Evolutionary conservation across 768 basidiomycete genomes (phyloP).

Genomic region (Rhodotorula graminis): DNA sequence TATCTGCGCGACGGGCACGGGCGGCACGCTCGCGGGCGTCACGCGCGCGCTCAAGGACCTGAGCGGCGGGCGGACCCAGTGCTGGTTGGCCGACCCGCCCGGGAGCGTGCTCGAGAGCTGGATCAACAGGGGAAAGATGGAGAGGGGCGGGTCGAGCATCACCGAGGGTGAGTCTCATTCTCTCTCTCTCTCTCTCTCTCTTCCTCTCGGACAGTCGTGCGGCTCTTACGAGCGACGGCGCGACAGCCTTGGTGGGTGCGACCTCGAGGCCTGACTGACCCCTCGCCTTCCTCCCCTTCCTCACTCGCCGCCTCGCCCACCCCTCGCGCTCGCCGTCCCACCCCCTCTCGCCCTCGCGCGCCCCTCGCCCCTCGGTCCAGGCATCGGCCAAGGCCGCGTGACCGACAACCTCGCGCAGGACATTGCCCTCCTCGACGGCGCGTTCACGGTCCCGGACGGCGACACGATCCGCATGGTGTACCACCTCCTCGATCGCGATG

Average conservation of each 20-base stretch:
- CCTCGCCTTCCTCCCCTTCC: too few relatives aligned
- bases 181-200: neutral
- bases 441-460: conserved; percentile 78
- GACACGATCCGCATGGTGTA: conserved; percentile 92
- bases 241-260: too few relatives aligned
- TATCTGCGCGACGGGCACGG: conserved; percentile 89
- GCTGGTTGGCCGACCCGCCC: conserved; percentile 95
- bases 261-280: too few relatives aligned
- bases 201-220: too few relatives aligned
- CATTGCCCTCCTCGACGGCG: conserved; percentile 66
- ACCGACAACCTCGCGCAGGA: conserved; percentile 85
- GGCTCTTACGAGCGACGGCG: too few relatives aligned
- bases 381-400: conserved; percentile 93
- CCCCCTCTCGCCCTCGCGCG: too few relatives aligned
- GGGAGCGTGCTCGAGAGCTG: conserved; percentile 86
- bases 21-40: conserved; percentile 87
- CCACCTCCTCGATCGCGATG: conserved; percentile 82
- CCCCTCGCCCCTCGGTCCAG: too few relatives aligned
- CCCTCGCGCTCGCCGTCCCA: too few relatives aligned
- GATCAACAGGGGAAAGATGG: conserved; percentile 66
- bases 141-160: conserved; percentile 78
- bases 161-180: conserved; percentile 65
- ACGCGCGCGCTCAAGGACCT: conserved; percentile 79
- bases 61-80: conserved; percentile 69
- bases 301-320: too few relatives aligned